A percentile compares a stretch with the other conserved stretches of the same genome.
phyloP scores from a whole-genome alignment of 1,284 basidiomycete genomes.

The Rhodotorula mucilaginosa region DNA sequence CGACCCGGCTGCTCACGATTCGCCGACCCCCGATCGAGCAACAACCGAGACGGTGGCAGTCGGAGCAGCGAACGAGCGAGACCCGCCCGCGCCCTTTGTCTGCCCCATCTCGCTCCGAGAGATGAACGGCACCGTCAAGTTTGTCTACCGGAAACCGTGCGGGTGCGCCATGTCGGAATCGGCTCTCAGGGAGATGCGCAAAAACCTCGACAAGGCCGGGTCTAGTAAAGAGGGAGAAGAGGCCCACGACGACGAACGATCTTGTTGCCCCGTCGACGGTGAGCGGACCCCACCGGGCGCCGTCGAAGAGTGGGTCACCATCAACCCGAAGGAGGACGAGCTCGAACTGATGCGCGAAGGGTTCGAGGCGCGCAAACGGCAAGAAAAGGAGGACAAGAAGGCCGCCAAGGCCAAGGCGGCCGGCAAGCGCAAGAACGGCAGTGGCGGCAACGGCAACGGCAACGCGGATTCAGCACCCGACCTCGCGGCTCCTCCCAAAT shows the following conservation, averaged over 20 bases:
- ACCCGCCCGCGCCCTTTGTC: slow-evolving; percentile 64
- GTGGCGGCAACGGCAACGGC: background rate
- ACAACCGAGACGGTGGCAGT: background rate
- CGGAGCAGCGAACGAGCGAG: slow-evolving; percentile 29
- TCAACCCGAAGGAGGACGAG: slow-evolving; percentile 42
- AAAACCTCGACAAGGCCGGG: background rate
- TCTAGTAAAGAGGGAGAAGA: no score
- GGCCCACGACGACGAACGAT: slow-evolving; percentile 10
- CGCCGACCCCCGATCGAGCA: no score
- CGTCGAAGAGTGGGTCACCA: slow-evolving; percentile 26
- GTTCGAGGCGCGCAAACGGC: slow-evolving; percentile 27
- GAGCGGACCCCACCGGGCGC: slow-evolving; percentile 7
- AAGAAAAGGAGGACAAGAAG: slow-evolving; percentile 39
- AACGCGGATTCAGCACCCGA: background rate
- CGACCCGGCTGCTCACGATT: background rate
- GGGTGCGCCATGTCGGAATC: slow-evolving; percentile 83
- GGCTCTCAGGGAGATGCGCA: slow-evolving; percentile 59
- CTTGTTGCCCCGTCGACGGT: slow-evolving; percentile 37
- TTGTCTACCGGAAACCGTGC: slow-evolving; percentile 78
- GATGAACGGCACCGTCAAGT: slow-evolving; percentile 85
- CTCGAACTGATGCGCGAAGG: slow-evolving; percentile 15
- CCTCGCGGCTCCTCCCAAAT: background rate
- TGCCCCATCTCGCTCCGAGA: slow-evolving; percentile 87
- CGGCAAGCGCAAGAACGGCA: slow-evolving; percentile 19
- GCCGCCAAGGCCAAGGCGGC: slow-evolving; percentile 39